phyloP scores from a whole-genome alignment of 2,329 filamentous ascomycete species.

The Epichloe elymi region DNA sequence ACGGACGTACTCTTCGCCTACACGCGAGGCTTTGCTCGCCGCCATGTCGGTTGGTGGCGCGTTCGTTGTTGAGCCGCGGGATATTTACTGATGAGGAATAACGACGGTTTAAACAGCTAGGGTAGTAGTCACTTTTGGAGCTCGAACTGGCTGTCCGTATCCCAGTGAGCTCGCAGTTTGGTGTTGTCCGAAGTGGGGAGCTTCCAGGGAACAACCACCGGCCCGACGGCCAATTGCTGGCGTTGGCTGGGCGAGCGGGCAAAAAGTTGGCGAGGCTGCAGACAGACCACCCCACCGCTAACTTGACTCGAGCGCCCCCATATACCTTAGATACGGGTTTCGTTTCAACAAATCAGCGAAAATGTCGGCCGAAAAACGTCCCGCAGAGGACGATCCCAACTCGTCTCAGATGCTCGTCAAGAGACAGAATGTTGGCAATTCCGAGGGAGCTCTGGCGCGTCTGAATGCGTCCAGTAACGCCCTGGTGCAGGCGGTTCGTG shows the following conservation, averaged over 20 bases:
- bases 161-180: not conserved
- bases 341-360: conserved; percentile 5
- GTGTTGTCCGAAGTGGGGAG: not conserved
- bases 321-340: not conserved
- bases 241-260: too few species aligned
- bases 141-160: not conserved
- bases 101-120: too few species aligned
- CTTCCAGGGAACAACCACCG: conserved; percentile 18
- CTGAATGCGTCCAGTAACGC: conserved; percentile 37
- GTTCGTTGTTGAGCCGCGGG: not conserved
- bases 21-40: conserved; percentile 45
- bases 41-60: conserved; percentile 29
- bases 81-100: not conserved
- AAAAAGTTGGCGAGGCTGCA: too few species aligned
- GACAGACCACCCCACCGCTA: too few species aligned
- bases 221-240: conserved; percentile 19
- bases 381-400: conserved; percentile 72
- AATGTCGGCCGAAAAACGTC: conserved; percentile 88
- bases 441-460: conserved; percentile 34
- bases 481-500: conserved; percentile 37
- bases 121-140: not conserved
- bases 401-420: conserved; percentile 76
- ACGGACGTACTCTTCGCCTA: conserved; percentile 46
- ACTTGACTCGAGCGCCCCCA: not conserved
- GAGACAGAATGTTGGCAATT: conserved; percentile 57